A percentile compares a stretch with the other conserved stretches of the same genome.
Evolutionary conservation across 1,284 basidiomycete genomes (phyloP).

Genomic region (Ustilago loliicola): DNA sequence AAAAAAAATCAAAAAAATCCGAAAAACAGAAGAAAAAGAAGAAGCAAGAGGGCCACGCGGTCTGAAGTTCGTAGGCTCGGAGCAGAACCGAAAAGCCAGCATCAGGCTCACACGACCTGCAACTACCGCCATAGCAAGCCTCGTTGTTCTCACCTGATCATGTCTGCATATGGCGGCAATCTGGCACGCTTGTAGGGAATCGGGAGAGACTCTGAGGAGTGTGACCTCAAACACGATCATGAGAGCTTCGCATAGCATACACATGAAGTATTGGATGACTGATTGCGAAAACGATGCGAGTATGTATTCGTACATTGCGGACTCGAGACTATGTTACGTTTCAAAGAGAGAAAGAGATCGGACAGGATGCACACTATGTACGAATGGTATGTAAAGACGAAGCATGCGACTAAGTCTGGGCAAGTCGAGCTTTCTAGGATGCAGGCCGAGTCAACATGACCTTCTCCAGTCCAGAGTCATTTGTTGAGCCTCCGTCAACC

Average conservation of each 20-base stretch:
- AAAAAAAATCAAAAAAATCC: not conserved
- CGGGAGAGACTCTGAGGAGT: not conserved
- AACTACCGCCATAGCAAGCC: not conserved
- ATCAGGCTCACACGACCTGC: not conserved
- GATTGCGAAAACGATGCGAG: constrained; percentile 10
- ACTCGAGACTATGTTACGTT: not conserved
- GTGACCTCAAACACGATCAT: not conserved
- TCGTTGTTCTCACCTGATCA: not conserved
- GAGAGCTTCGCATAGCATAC: not conserved
- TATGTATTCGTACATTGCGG: constrained; percentile 21
- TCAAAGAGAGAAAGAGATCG: not conserved
- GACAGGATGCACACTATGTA: not conserved
- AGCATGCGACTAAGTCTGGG: not conserved
- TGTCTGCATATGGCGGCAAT: no score
- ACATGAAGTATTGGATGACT: not conserved
- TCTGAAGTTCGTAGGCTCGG: no score
- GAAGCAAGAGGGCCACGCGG: no score
- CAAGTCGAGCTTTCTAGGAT: not conserved
- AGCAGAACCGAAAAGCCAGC: not conserved
- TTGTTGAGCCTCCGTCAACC: constrained; percentile 10
- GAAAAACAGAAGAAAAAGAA: constrained; percentile 3
- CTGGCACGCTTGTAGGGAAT: not conserved
- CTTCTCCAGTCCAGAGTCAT: constrained; percentile 30
- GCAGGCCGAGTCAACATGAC: constrained; percentile 46
- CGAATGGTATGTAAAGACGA: not conserved